phyloP scores from a whole-genome alignment of 163 green algal species.

The Smithsoniella earleae region DNA sequence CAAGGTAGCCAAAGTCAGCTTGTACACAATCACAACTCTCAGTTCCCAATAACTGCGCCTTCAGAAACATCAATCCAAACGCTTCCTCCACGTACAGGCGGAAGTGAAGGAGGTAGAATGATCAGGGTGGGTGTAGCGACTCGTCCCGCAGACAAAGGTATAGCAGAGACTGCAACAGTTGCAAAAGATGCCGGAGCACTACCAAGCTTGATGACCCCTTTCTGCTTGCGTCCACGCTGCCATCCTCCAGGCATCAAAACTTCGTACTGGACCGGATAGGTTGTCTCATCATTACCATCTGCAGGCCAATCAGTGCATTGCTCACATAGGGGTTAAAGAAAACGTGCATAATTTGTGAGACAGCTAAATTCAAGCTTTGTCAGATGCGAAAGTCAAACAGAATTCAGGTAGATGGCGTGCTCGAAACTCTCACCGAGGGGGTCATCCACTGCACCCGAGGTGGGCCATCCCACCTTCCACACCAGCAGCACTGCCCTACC shows the following conservation, averaged over 20 bases:
- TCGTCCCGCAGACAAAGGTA: neutral
- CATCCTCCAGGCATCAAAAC: constrained; percentile 17
- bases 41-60: too few relatives aligned
- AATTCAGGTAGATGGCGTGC: too few relatives aligned
- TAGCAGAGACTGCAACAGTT: constrained; percentile 8
- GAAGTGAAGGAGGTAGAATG: neutral
- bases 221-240: constrained; percentile 25
- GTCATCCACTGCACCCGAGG: neutral
- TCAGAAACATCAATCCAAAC: constrained; percentile 14
- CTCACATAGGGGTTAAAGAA: too few relatives aligned
- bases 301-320: too few relatives aligned
- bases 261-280: constrained; percentile 20
- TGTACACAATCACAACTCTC: too few relatives aligned
- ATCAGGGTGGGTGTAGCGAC: constrained; percentile 19
- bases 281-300: neutral
- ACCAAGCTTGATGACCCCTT: constrained; percentile 16
- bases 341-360: too few relatives aligned
- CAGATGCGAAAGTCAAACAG: too few relatives aligned
- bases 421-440: constrained; percentile 18
- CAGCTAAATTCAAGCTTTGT: too few relatives aligned
- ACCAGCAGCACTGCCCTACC: constrained; percentile 22
- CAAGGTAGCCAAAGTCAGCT: too few relatives aligned
- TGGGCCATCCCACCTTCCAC: constrained; percentile 29
- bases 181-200: neutral
- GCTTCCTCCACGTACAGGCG: constrained; percentile 1